phyloP scores from a whole-genome alignment of 495 filamentous ascomycete genomes.

The Emericellopsis terricola region DNA sequence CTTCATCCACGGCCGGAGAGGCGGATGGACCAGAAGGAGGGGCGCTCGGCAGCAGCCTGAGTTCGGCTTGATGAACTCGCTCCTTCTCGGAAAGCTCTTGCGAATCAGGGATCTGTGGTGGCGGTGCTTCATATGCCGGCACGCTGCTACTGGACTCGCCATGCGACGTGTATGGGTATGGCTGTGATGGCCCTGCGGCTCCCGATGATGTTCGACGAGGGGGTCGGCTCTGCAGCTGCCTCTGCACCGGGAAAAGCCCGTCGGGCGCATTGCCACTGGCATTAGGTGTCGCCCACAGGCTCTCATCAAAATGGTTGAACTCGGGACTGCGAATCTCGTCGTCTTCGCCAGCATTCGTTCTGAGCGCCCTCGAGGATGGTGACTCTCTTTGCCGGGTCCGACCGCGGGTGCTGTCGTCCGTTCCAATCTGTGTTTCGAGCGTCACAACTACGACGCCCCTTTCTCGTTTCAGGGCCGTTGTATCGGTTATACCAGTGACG shows the following conservation, averaged over 20 bases:
- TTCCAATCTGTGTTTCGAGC: constrained; percentile 81
- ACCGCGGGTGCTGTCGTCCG: constrained; percentile 49
- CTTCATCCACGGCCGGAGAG: constrained; percentile 13
- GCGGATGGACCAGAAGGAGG: constrained; percentile 39
- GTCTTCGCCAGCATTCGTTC: background rate
- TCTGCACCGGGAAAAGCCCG: too few relatives aligned
- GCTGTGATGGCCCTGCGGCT: background rate
- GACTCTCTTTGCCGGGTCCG: background rate
- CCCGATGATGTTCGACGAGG: too few relatives aligned
- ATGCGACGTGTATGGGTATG: background rate
- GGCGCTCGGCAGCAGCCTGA: constrained; percentile 50
- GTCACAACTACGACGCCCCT: constrained; percentile 71
- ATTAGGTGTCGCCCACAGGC: background rate
- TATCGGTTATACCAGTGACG: constrained; percentile 88
- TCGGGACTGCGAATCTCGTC: background rate
- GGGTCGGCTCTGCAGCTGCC: too few relatives aligned
- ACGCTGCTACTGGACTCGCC: background rate
- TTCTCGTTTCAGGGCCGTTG: constrained; percentile 65
- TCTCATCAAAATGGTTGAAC: background rate
- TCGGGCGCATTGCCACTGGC: too few relatives aligned
- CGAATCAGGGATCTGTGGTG: constrained; percentile 33
- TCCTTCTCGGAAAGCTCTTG: constrained; percentile 49
- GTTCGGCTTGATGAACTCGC: constrained; percentile 46
- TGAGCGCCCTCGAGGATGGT: constrained; percentile 1
- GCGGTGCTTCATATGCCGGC: constrained; percentile 26